Evolutionary conservation across 441 rosid species (phyloP).

Genomic region (Croton setiger): DNA sequence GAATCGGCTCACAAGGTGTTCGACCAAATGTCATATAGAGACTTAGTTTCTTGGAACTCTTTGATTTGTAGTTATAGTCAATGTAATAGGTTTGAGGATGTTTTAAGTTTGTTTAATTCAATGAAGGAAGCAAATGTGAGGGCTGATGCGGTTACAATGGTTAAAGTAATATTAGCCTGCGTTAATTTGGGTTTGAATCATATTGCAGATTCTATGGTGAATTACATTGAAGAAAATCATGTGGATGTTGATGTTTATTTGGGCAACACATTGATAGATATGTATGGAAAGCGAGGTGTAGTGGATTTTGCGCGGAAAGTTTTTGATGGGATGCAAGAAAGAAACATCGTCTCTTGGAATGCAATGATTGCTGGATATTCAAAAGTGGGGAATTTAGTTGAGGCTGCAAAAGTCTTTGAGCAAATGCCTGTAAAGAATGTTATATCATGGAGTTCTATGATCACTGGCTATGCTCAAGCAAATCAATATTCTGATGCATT

Average conservation of each 20-base stretch:
- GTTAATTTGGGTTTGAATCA: constrained; percentile 24
- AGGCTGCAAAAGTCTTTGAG: constrained; percentile 39
- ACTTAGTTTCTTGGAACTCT: constrained; percentile 78
- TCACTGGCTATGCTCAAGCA: constrained; percentile 42
- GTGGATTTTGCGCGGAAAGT: constrained; percentile 38
- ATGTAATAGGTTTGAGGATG: constrained; percentile 34
- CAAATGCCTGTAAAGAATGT: constrained; percentile 48
- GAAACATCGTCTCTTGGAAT: constrained; percentile 51
- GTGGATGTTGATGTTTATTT: constrained; percentile 45
- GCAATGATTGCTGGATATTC: constrained; percentile 36
- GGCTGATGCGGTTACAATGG: constrained; percentile 65
- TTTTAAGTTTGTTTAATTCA: constrained; percentile 39
- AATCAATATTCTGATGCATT: constrained; percentile 37
- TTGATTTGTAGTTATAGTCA: constrained; percentile 59
- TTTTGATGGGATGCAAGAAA: constrained; percentile 44
- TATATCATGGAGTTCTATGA: constrained; percentile 56
- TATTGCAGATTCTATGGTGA: constrained; percentile 33
- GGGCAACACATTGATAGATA: constrained; percentile 53
- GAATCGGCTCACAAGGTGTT: constrained; percentile 40
- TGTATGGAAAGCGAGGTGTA: constrained; percentile 45
- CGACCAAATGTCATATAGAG: constrained; percentile 47
- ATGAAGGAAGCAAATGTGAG: constrained; percentile 41
- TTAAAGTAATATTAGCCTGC: constrained; percentile 53
- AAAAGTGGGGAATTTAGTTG: constrained; percentile 26
- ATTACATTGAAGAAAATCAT: constrained; percentile 38